phyloP scores from a whole-genome alignment of 495 filamentous ascomycete species.

The Darksidea phi region DNA sequence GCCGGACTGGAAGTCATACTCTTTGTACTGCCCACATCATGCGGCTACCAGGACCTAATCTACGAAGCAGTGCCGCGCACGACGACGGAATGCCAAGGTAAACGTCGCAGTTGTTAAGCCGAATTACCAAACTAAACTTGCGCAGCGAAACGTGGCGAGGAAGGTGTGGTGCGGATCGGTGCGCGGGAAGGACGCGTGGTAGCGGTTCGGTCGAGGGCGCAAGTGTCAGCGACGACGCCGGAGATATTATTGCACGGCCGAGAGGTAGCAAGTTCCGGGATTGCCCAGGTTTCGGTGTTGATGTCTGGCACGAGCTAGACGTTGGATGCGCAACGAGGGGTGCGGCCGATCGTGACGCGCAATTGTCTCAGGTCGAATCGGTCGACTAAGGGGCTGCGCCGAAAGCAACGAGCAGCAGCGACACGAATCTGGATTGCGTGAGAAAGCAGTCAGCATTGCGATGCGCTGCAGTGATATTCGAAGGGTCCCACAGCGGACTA shows the following conservation, averaged over 20 bases:
- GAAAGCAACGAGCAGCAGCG: not conserved
- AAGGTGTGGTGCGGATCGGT: no score
- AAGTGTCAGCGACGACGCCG: no score
- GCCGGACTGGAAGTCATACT: slow-evolving; percentile 42
- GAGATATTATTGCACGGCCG: no score
- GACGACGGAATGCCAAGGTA: slow-evolving; percentile 8
- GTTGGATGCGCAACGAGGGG: not conserved
- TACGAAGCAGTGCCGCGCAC: slow-evolving; percentile 38
- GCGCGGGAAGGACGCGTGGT: no score
- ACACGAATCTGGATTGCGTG: not conserved
- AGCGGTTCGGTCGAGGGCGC: no score
- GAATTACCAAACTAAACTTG: no score
- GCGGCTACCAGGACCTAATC: slow-evolving; percentile 27
- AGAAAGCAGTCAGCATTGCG: not conserved
- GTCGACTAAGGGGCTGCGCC: not conserved
- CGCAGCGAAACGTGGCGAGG: no score
- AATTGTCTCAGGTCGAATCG: not conserved
- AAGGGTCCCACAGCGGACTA: not conserved
- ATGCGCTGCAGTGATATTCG: not conserved
- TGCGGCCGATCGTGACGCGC: not conserved
- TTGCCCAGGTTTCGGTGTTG: not conserved
- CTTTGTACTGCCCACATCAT: slow-evolving; percentile 34
- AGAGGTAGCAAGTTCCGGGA: not conserved
- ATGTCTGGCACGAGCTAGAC: not conserved
- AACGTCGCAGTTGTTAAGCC: no score